Evolutionary conservation across 2,329 filamentous ascomycete species (phyloP).

Genomic region (Trichocomaceae sp.): DNA sequence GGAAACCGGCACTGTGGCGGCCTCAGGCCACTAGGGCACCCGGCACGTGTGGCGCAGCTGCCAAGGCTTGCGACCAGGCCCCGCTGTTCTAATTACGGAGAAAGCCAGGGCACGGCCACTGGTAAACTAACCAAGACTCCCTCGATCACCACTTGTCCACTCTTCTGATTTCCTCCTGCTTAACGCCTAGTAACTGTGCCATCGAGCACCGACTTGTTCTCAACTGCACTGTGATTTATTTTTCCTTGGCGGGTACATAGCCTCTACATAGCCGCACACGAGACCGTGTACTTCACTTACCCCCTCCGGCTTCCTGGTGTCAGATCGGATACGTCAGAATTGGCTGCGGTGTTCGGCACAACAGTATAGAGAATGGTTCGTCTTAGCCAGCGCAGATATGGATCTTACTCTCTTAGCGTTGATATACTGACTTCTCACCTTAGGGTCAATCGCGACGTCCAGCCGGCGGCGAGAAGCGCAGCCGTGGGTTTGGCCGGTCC

Average conservation of each 20-base stretch:
- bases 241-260: not conserved
- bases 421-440: not conserved
- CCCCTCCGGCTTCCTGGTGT: slow-evolving; percentile 1
- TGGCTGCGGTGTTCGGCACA: slow-evolving; percentile 25
- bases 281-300: not conserved
- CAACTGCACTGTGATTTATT: not conserved
- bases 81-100: not conserved
- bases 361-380: slow-evolving; percentile 30
- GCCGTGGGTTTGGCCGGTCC: slow-evolving; percentile 36
- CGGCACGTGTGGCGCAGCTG: slow-evolving; percentile 1
- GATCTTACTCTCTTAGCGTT: not conserved
- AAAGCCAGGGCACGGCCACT: not conserved
- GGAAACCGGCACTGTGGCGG: not conserved
- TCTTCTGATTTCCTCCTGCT: too few relatives aligned
- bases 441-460: slow-evolving; percentile 41
- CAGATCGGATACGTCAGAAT: slow-evolving; percentile 25
- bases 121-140: too few relatives aligned
- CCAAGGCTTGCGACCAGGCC: not conserved
- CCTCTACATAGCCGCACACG: not conserved
- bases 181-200: not conserved
- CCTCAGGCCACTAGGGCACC: too few relatives aligned
- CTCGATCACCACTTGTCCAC: too few relatives aligned
- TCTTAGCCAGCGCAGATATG: not conserved
- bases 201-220: not conserved
- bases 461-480: slow-evolving; percentile 37